Conservation (phyloP, 192 early-diverging fungal species). For the Radiomyces spectabilis region DNA sequence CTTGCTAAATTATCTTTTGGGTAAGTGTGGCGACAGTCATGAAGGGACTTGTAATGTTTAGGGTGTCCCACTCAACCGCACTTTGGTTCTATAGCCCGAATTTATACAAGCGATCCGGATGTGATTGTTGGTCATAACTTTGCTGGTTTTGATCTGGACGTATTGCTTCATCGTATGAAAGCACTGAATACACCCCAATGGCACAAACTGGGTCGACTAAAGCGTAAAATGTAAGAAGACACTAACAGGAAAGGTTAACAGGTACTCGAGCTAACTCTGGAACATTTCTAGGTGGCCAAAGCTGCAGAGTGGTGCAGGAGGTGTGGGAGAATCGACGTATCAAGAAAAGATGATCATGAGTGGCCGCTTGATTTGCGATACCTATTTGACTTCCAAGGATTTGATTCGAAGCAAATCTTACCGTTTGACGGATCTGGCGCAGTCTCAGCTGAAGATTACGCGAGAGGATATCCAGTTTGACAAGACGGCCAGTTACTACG, state of each 20-base stretch:
- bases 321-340: slow-evolving; percentile 68
- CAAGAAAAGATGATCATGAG: slow-evolving; percentile 68
- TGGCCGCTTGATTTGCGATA: slow-evolving; percentile 91
- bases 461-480: slow-evolving; percentile 83
- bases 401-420: slow-evolving; percentile 79
- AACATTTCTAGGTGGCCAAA: slow-evolving; percentile 63
- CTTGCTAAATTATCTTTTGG: slow-evolving; percentile 73
- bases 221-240: slow-evolving; percentile 50
- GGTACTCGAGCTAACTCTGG: neutral
- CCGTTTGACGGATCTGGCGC: slow-evolving; percentile 69
- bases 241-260: neutral
- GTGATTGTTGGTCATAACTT: slow-evolving; percentile 95
- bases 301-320: slow-evolving; percentile 69
- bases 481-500: slow-evolving; percentile 64
- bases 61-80: slow-evolving; percentile 65
- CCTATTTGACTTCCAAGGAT: slow-evolving; percentile 85
- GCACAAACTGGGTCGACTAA: slow-evolving; percentile 84
- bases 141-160: slow-evolving; percentile 87
- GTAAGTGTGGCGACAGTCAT: too few relatives aligned
- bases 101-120: slow-evolving; percentile 81
- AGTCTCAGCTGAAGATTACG: slow-evolving; percentile 63
- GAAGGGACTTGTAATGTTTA: too few relatives aligned
- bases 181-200: slow-evolving; percentile 66
- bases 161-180: slow-evolving; percentile 89
- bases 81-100: slow-evolving; percentile 56